Percentiles rank a stretch among this genome's conserved stretches.
Evolutionary conservation across 352 stramenopile genomes (phyloP).

Genomic region (Lagenidium sp.): DNA sequence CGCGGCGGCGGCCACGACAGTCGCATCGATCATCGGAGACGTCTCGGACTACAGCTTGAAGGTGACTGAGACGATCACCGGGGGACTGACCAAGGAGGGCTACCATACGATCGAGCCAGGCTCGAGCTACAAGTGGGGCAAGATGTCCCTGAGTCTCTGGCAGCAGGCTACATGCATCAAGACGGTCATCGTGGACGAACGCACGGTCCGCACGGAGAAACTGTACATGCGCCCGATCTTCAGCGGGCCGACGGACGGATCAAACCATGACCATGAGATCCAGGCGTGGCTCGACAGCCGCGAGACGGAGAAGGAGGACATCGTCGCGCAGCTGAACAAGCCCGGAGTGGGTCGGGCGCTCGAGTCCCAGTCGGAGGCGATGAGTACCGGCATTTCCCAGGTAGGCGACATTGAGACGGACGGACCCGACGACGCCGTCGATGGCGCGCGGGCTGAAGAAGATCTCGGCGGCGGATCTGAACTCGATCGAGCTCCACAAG

Average conservation of each 20-base stretch:
- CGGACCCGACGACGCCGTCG: background rate
- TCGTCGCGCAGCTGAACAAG: too few species aligned
- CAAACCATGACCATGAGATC: conserved; percentile 32
- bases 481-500: background rate
- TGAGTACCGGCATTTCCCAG: too few species aligned
- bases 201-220: conserved; percentile 24
- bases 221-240: conserved; percentile 51
- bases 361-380: too few species aligned
- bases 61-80: conserved; percentile 23
- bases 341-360: too few species aligned
- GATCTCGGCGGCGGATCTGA: background rate
- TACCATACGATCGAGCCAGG: conserved; percentile 24
- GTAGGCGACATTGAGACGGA: too few species aligned
- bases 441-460: too few species aligned
- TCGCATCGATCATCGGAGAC: conserved; percentile 9
- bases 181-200: conserved; percentile 27
- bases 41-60: conserved; percentile 23
- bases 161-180: conserved; percentile 33
- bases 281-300: conserved; percentile 42
- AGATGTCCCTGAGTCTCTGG: conserved; percentile 37
- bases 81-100: conserved; percentile 21
- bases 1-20: background rate
- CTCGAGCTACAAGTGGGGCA: conserved; percentile 22
- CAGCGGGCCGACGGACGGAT: conserved; percentile 29
- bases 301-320: conserved; percentile 16